Percentiles rank a stretch among this genome's conserved stretches.
phyloP scores from a whole-genome alignment of 306 rosid species.

The Castanea mollissima region DNA sequence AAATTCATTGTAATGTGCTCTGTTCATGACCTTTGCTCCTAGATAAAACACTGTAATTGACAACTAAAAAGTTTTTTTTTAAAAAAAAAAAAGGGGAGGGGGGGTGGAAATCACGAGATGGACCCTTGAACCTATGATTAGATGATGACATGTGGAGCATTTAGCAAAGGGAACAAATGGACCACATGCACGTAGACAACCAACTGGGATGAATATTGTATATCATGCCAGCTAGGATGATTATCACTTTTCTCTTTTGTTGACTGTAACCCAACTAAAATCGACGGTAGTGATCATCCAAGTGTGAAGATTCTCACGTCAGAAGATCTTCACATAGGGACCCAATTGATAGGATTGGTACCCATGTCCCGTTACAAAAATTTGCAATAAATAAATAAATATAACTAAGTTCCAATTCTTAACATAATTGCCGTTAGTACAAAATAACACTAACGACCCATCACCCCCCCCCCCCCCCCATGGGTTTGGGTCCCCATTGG shows the following conservation, averaged over 20 bases:
- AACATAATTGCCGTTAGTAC: conserved; percentile 4
- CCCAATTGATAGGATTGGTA: conserved; percentile 26
- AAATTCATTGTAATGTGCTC: no score
- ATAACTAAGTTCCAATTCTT: conserved; percentile 4
- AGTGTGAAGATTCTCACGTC: conserved; percentile 55
- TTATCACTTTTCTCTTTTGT: conserved; percentile 10
- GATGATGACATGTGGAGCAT: not conserved
- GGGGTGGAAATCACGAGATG: not conserved
- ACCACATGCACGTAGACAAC: conserved; percentile 12
- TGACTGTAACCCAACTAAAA: conserved; percentile 34
- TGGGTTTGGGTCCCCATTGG: not conserved
- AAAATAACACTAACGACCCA: conserved; percentile 15
- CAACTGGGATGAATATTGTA: conserved; percentile 18
- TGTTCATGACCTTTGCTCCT: no score
- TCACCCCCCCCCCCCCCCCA: not conserved
- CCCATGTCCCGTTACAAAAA: conserved; percentile 4
- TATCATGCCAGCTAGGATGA: conserved; percentile 40
- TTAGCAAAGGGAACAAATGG: not conserved
- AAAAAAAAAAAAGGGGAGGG: not conserved
- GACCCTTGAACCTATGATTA: not conserved
- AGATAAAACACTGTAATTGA: not conserved
- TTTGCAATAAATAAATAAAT: no score
- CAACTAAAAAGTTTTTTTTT: not conserved
- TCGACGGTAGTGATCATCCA: conserved; percentile 43
- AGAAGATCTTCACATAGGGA: conserved; percentile 52